Base-by-base conservation (phyloP, 176 grass and related monocot species). In the Cenchrus purpureus region DNA sequence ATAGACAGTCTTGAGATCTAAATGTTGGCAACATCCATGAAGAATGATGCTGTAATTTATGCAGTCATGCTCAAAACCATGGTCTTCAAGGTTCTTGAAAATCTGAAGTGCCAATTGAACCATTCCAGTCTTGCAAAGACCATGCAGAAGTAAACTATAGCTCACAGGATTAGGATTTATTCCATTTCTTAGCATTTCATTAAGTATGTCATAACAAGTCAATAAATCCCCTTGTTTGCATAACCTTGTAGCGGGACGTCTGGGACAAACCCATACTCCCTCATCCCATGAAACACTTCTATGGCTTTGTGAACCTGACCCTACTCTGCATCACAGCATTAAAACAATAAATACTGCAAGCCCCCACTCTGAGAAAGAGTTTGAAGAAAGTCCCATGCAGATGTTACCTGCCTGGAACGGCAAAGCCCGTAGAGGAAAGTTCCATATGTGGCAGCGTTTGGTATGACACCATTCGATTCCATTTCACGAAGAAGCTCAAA, bases 31-130 rank as follows among this genome's bases (percentile, higher is more conserved):
- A 70, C 50, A 92, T 8, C 89, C 89, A 86, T 90, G 76, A 78
- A 94, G 52, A 86, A 94, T 56, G 63, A 97, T 88, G 81, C 75
- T 93, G 86, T 92, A 94, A 86, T 19, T 19, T 77, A 94, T 83
- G 43, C 84, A 49, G 68, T 93, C 89, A 52, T 70, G 65, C 20
- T 79, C 20, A 59, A 86, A 60, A 71, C 85, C 87, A 40, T 73
- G 85, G 12, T 71, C 22, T 82, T 61, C 83, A 10, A 92, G 90
- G 37, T 73, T 57, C 31, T 76, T 63, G 25, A 86, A 94, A 54
- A 97, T 56, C 14, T 86, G 59, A 65, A 89, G 17, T 16, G 85
- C 82, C 34, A 71, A 25, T 56, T 77, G 40, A 79, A 91, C 48
- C 17, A 87, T 77, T 87, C 74, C 94, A 81, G 62, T 61, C 68